phyloP scores from a whole-genome alignment of 192 early-diverging fungal species.

The Cladochytrium replicatum region DNA sequence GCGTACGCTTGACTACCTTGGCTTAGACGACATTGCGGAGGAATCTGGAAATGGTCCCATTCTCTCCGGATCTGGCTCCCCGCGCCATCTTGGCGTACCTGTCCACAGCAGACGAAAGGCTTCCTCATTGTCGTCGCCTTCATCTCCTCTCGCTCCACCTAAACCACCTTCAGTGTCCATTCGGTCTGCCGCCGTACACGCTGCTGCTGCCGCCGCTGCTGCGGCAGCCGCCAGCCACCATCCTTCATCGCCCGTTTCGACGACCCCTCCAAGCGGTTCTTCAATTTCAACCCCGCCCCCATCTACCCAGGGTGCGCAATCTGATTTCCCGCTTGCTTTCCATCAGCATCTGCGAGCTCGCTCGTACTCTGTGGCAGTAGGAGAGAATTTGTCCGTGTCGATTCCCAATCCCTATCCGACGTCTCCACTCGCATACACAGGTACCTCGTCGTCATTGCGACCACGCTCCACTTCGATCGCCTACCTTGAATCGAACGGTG shows the following conservation, averaged over 20 bases:
- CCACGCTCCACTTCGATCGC: constrained; percentile 25
- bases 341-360: constrained; percentile 4
- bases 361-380: constrained; percentile 21
- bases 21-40: constrained; percentile 47
- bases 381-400: constrained; percentile 7
- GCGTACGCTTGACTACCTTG: constrained; percentile 59
- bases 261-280: constrained; percentile 1
- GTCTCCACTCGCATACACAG: not conserved
- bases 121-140: constrained; percentile 2
- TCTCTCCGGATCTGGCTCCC: constrained; percentile 1
- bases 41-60: constrained; percentile 4
- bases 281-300: too few relatives aligned
- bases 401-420: not conserved
- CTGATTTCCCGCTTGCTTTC: too few relatives aligned
- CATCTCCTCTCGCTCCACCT: not conserved
- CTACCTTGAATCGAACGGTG: constrained; percentile 6
- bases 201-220: not conserved
- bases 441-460: constrained; percentile 5
- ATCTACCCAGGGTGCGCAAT: too few relatives aligned
- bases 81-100: constrained; percentile 10
- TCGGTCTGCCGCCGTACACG: not conserved
- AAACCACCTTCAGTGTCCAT: not conserved
- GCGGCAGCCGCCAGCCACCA: not conserved
- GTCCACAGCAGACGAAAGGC: constrained; percentile 10
- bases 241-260: constrained; percentile 4